phyloP scores from a whole-genome alignment of 192 early-diverging fungal species.

The Backusella liffmaniae region DNA sequence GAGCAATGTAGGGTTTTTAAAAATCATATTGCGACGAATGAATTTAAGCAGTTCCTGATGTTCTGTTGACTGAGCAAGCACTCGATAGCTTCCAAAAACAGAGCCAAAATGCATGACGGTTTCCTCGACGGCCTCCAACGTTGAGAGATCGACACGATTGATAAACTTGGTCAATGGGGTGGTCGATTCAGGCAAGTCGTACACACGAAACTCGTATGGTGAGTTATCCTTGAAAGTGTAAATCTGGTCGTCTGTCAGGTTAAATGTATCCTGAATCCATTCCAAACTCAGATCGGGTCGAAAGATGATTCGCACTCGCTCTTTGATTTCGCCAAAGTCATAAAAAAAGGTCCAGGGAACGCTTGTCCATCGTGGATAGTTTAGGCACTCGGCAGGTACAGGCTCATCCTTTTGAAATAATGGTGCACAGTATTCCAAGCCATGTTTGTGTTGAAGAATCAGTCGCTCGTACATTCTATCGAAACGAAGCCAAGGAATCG shows the following conservation, averaged over 20 bases:
- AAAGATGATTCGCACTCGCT: constrained; percentile 39
- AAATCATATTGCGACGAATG: constrained; percentile 46
- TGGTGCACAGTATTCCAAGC: constrained; percentile 47
- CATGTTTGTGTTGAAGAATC: constrained; percentile 50
- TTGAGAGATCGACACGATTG: constrained; percentile 34
- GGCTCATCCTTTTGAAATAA: constrained; percentile 37
- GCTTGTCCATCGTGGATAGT: constrained; percentile 52
- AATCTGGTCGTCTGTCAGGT: constrained; percentile 37
- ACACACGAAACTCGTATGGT: constrained; percentile 56
- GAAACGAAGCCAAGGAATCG: constrained; percentile 49
- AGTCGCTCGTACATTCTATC: constrained; percentile 50
- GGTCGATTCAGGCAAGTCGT: constrained; percentile 43
- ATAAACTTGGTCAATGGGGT: constrained; percentile 41
- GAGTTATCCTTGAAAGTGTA: constrained; percentile 43
- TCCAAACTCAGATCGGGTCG: constrained; percentile 46
- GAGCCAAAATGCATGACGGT: constrained; percentile 55
- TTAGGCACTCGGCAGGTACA: constrained; percentile 52
- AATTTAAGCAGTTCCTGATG: constrained; percentile 37
- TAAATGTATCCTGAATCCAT: constrained; percentile 47
- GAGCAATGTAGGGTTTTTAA: constrained; percentile 43
- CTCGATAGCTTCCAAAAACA: constrained; percentile 46
- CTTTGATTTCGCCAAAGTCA: constrained; percentile 40
- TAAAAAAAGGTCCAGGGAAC: constrained; percentile 59
- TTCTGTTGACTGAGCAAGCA: constrained; percentile 45
- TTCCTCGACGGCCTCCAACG: constrained; percentile 30